Evolutionary conservation across 768 basidiomycete genomes (phyloP), one percentile per base, ranked within the genome.

Genomic region (Postia placenta): DNA sequence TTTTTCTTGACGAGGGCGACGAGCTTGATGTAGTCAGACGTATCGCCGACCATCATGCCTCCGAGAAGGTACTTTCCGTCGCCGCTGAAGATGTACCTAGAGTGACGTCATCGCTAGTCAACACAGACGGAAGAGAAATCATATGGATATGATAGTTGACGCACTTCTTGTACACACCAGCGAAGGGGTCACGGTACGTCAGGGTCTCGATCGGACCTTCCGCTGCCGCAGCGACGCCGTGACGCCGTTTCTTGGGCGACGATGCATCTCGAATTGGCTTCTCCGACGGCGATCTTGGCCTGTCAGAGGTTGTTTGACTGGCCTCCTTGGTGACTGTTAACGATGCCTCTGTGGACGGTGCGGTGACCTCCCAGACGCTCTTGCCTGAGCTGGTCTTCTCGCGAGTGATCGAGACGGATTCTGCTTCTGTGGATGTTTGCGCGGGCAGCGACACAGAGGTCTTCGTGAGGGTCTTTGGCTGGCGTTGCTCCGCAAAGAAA

Each of bases 41-140:
- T 78, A 57, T 85, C 83, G 2, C 85, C 86, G n/a, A 89, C 76
- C 83, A 87, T 84, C 76, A 86, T 85, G 3, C 86, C 86, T 11
- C 86, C 86, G 3, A 89, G 65, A 11, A 89, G 69, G 55, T 83
- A 74, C 63, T 82, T 80, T 11, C 85, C 86, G 57, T 87, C 83
- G 6, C 73, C 73, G 11, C 75, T 81, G 61, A 87, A 87, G 37
- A 87, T 76, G 53, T 84, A 86, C 30, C 30, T 33, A 15, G 15
- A 33, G n/a, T 25, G 23, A 12, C 55, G 60, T 30, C 48, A 33
- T 67, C 85, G 87, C 66, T 87, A 87, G 69, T 87, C 87, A 5
- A 79, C 74, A 2, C 70, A 70, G n/a, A 71, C 68, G 62, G 87
- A 86, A 0, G 86, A 85, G 58, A 87, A 85, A 40, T 78, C 71